Base-by-base conservation (phyloP, 1,284 basidiomycete species). In the Flammula alnicola region DNA sequence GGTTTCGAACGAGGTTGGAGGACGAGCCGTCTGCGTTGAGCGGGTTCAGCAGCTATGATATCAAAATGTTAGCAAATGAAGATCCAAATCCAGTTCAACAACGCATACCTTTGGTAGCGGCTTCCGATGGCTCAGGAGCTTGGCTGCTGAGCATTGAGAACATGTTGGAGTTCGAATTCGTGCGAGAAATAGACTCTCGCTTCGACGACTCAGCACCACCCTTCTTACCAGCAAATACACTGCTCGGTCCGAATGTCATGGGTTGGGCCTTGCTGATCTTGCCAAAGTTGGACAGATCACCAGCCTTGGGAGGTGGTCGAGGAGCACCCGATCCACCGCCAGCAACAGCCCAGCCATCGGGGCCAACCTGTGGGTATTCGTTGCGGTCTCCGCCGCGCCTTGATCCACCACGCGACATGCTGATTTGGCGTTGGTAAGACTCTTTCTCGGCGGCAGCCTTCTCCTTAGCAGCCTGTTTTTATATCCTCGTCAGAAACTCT, bases 311-410 rank as follows among this genome's bases (percentile, higher is more conserved):
- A 44, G 83, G 83, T 43, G 83, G 82, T 26, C 83, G 77, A 53
- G 83, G 72, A 44, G 81, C 70, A 38, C 56, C 58, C 55, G 78
- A 76, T 12, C 75, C 61, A 54, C 83, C 79, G 51, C 84, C 81
- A 53, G 86, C 84, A n/a, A 90, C 86, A 23, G 89, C 83, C 94
- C 95, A 98, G 30, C 95, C 95, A 57, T 97, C 93, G 40, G 84
- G 77, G 31, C 79, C 78, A 40, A 73, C 67, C 56, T 79, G 73
- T 8, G 62, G 62, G 53, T 69, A 66, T 22, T 82, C 79, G 40
- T 78, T 79, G 42, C 92, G 85, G 12, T 88, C 83, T 48, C 82
- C 86, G n/a, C 95, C 95, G 44, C 93, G 86, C 48, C 92, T 84
- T 49, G 95, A 97, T 33, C 93, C 92, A 39, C 90, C 71, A 23